A percentile compares a stretch with the other conserved stretches of the same genome.
Evolutionary conservation across 805 yeast genomes (phyloP).

Genomic region (Candida methanosorbosa): DNA sequence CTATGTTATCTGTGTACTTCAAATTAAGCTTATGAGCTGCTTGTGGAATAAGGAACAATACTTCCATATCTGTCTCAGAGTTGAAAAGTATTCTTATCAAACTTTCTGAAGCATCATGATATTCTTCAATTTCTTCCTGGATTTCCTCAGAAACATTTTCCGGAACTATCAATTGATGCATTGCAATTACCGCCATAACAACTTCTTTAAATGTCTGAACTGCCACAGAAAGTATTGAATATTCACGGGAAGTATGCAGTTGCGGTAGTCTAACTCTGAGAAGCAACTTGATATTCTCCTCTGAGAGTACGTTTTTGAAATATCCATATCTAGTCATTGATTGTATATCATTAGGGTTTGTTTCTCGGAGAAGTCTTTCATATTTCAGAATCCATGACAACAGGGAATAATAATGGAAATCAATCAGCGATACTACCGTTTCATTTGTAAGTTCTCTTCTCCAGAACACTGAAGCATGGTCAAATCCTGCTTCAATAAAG

Average conservation of each 20-base stretch:
- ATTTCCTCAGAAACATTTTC: slow-evolving; percentile 32
- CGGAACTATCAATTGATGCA: slow-evolving; percentile 14
- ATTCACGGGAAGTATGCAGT: slow-evolving; percentile 33
- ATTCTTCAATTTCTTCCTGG: slow-evolving; percentile 31
- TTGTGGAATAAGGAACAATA: slow-evolving; percentile 52
- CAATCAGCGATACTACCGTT: slow-evolving; percentile 16
- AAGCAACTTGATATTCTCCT: slow-evolving; percentile 49
- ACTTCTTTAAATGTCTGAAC: slow-evolving; percentile 61
- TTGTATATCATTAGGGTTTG: slow-evolving; percentile 10
- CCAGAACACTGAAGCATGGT: neutral
- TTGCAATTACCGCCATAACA: slow-evolving; percentile 32
- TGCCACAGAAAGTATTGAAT: slow-evolving; percentile 61
- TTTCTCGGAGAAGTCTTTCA: slow-evolving; percentile 35
- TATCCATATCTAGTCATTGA: slow-evolving; percentile 20
- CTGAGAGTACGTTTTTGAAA: slow-evolving; percentile 41
- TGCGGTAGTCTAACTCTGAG: slow-evolving; percentile 26
- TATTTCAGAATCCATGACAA: slow-evolving; percentile 71
- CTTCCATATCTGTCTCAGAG: slow-evolving; percentile 47
- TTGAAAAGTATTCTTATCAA: slow-evolving; percentile 55
- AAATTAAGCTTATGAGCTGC: slow-evolving; percentile 57
- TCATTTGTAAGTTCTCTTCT: slow-evolving; percentile 31
- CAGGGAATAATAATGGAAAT: slow-evolving; percentile 46
- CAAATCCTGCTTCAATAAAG: slow-evolving; percentile 65
- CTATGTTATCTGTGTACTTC: slow-evolving; percentile 46
- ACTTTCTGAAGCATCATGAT: slow-evolving; percentile 25